A percentile compares a stretch with the other conserved stretches of the same genome.
phyloP scores from a whole-genome alignment of 495 filamentous ascomycete species.

The Corynascus novoguineensis region DNA sequence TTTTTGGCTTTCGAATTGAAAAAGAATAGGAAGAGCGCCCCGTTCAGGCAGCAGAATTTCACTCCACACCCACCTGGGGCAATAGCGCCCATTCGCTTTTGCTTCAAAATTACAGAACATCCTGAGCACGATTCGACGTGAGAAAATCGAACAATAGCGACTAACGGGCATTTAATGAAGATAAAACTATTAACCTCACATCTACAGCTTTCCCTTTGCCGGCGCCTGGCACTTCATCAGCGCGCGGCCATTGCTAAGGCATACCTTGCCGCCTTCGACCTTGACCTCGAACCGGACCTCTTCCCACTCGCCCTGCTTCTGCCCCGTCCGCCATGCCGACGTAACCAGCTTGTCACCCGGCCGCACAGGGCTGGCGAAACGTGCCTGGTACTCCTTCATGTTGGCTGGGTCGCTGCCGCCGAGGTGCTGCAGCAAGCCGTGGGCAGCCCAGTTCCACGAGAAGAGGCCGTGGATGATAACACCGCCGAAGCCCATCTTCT shows the following conservation, averaged over 20 bases:
- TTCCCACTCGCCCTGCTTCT: constrained; percentile 65
- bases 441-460: constrained; percentile 75
- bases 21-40: not conserved
- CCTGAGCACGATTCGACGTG: not conserved
- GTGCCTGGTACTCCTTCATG: constrained; percentile 78
- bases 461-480: constrained; percentile 84
- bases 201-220: constrained; percentile 60
- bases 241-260: constrained; percentile 77
- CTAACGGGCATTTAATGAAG: too few relatives aligned
- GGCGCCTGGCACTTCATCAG: constrained; percentile 59
- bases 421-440: constrained; percentile 64
- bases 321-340: constrained; percentile 61
- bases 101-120: not conserved
- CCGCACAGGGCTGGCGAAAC: constrained; percentile 78
- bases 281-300: constrained; percentile 73
- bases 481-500: constrained; percentile 86
- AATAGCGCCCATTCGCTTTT: not conserved
- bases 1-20: not conserved
- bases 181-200: not conserved
- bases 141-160: not conserved
- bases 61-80: not conserved
- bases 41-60: constrained; percentile 19
- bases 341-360: constrained; percentile 65
- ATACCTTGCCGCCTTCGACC: constrained; percentile 67
- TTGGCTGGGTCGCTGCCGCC: constrained; percentile 73